These are phyloP conservation scores for Penicillium verhagenii DNA, from an alignment of 495 filamentous ascomycete genomes.

Conservation along the genomic window DNA sequence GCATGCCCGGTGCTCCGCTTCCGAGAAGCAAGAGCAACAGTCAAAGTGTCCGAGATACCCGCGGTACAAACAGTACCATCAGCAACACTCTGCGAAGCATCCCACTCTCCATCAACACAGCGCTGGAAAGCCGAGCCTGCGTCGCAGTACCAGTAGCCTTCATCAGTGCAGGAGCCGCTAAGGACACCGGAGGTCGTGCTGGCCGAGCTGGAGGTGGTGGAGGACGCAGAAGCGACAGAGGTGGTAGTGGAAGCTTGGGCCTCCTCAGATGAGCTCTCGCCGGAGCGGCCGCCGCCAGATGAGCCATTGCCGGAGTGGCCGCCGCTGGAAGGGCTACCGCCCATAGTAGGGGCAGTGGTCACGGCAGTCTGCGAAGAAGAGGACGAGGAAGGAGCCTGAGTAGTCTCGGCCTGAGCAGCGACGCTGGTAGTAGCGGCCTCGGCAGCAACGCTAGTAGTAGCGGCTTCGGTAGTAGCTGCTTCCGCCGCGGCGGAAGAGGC, in stretches of 20 bases:
- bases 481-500: neutral
- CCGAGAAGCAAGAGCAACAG: slow-evolving; percentile 15
- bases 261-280: neutral
- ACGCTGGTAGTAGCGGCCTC: slow-evolving; percentile 10
- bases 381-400: slow-evolving; percentile 13
- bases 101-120: slow-evolving; percentile 58
- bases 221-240: neutral
- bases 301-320: neutral
- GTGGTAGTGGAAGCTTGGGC: neutral
- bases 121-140: slow-evolving; percentile 54
- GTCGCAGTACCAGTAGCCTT: slow-evolving; percentile 60
- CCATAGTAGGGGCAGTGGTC: neutral
- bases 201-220: slow-evolving; percentile 2
- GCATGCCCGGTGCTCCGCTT: neutral
- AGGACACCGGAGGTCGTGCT: slow-evolving; percentile 16
- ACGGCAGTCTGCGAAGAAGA: slow-evolving; percentile 9
- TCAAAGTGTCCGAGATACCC: slow-evolving; percentile 42
- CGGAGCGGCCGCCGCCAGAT: neutral
- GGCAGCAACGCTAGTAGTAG: slow-evolving; percentile 14
- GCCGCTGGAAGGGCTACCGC: neutral
- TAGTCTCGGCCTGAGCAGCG: slow-evolving; percentile 5
- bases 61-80: slow-evolving; percentile 50
- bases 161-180: slow-evolving; percentile 46
- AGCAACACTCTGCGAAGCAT: slow-evolving; percentile 44
- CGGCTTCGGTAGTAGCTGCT: slow-evolving; percentile 36